Conservation (phyloP, 768 basidiomycete species). For the Trichaptum fuscoviolaceum region DNA sequence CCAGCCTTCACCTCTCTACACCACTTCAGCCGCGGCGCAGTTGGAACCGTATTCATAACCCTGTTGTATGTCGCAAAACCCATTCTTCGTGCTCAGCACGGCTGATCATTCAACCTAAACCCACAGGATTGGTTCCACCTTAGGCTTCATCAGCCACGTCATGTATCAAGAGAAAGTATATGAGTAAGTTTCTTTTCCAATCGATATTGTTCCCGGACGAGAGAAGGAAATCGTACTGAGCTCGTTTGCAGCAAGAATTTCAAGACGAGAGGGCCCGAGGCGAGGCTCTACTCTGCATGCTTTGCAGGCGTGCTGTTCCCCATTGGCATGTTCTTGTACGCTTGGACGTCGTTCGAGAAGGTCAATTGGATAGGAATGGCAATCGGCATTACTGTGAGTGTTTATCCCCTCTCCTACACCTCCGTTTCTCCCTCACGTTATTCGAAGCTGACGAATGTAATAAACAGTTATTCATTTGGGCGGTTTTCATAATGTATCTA, state of each 20-base stretch:
- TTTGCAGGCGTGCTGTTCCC: constrained; percentile 50
- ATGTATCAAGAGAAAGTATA: constrained; percentile 47
- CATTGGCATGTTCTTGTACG: constrained; percentile 64
- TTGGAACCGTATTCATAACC: constrained; percentile 55
- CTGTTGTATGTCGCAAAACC: constrained; percentile 39
- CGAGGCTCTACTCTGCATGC: constrained; percentile 55
- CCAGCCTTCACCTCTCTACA: constrained; percentile 54
- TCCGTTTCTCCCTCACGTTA: background rate
- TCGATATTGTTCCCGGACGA: too few relatives aligned
- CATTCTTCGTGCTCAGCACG: constrained; percentile 6
- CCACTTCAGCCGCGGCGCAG: constrained; percentile 51
- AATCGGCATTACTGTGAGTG: constrained; percentile 37
- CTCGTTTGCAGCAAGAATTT: constrained; percentile 19
- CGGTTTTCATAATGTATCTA: constrained; percentile 50
- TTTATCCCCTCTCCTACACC: too few relatives aligned
- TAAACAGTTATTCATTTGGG: constrained; percentile 43
- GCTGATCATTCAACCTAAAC: background rate
- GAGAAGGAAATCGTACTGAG: background rate
- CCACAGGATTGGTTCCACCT: constrained; percentile 48
- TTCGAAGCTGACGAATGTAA: background rate
- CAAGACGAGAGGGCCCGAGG: constrained; percentile 40
- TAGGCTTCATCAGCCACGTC: constrained; percentile 40
- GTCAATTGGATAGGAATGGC: constrained; percentile 59
- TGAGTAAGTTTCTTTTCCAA: constrained; percentile 28
- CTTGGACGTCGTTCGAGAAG: constrained; percentile 52